Evolutionary conservation across 352 stramenopile genomes (phyloP).

Genomic region (Globisporangium abappressorium): DNA sequence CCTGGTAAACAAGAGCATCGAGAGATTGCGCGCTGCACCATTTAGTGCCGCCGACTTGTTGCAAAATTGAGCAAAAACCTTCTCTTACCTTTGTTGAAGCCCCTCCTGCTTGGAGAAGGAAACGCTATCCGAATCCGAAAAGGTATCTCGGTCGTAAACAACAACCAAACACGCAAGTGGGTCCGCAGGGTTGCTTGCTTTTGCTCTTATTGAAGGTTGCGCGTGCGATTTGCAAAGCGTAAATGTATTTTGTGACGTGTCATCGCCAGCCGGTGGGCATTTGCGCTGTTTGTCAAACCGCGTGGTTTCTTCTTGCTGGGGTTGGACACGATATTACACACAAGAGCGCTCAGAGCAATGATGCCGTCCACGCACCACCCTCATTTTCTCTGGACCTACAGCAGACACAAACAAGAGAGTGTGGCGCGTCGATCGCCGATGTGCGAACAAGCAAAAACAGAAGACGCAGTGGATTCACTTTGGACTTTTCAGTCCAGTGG

Average conservation of each 20-base stretch:
- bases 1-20: neutral
- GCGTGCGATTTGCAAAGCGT: neutral
- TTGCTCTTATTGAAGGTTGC: neutral
- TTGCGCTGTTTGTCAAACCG: neutral
- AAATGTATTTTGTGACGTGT: neutral
- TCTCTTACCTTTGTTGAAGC: neutral
- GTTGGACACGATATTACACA: neutral
- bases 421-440: conserved; percentile 5
- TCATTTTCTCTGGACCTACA: neutral
- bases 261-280: neutral
- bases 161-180: neutral
- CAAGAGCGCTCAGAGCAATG: no score
- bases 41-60: neutral
- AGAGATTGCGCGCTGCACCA: neutral
- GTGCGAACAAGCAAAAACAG: neutral
- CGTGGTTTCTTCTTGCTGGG: neutral
- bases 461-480: neutral
- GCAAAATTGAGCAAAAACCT: no score
- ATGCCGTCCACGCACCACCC: neutral
- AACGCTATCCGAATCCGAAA: neutral
- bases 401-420: neutral
- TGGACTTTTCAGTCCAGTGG: neutral
- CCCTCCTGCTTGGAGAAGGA: neutral
- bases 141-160: neutral
- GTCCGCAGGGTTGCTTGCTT: neutral